Evolutionary conservation across 2,329 filamentous ascomycete genomes (phyloP), one percentile per base, ranked within the genome.

Genomic region (Fusarium euwallaceae): DNA sequence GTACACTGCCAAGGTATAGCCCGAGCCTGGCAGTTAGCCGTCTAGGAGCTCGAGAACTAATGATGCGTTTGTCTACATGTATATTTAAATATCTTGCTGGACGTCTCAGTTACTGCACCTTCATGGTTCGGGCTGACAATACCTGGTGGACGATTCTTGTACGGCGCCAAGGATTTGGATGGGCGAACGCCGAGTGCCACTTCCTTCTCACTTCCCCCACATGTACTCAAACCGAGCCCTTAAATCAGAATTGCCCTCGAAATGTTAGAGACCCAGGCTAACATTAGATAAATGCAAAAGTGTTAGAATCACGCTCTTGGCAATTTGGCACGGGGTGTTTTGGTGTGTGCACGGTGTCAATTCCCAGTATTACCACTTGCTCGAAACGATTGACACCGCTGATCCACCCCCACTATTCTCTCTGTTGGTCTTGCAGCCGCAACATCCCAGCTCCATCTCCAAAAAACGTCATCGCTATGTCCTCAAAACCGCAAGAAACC

Each of bases 401-500:
- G 24, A 8, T 29, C 48, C 48, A 29, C 17, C 48, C 48, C 48
- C 48, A 32, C 27, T 32, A 29, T 53, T 55, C 17, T 32, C 48
- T 32, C 11, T 12, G 17, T 20, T 6, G 6, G 17, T 6, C 48
- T 1, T 32, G 48, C 17, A 32, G 24, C 24, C 27, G 27, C 48
- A 20, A 67, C 45, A 59, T 37, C 8, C 62, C 45, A 70, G 29
- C 36, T 58, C 48, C 37, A 36, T 65, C 37, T 58, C 11, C 22
- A 32, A 55, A 55, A 56, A 65, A 72, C 70, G 24, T 61, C 64
- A 41, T 37, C 56, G 59, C 66, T 29, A 79, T 79, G 78, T 75
- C 78, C 29, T 70, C 78, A 2, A 39, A 67, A 17, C 43, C 71
- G 17, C 65, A 77, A 73, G 75, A 72, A 9, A 22, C 78, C n/a